These are phyloP conservation scores for Nymphaea colorata DNA, from an alignment of 164 flowering plant species.

Conservation along the genomic window DNA sequence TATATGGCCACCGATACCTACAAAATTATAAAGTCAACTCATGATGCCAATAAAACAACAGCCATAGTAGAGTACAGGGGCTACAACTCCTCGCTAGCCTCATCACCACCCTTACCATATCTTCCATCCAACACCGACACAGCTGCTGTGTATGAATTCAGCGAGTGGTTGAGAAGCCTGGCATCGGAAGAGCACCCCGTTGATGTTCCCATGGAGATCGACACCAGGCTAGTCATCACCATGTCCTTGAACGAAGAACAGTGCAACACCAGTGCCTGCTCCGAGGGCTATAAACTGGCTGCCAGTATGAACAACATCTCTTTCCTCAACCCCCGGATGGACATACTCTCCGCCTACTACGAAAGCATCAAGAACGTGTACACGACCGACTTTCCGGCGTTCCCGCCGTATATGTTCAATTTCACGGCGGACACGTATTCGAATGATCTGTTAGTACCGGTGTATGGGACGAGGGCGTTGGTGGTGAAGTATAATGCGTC, in stretches of 20 bases:
- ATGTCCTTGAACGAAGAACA: slow-evolving; percentile 9
- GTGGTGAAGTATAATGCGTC: slow-evolving; percentile 5
- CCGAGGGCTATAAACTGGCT: slow-evolving; percentile 6
- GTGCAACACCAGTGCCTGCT: neutral
- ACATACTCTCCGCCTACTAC: slow-evolving; percentile 12
- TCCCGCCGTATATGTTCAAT: slow-evolving; percentile 3
- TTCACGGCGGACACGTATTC: slow-evolving; percentile 7
- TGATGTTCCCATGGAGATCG: slow-evolving; percentile 9
- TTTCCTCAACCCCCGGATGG: slow-evolving; percentile 7
- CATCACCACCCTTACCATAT: slow-evolving; percentile 2
- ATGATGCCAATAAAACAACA: slow-evolving; percentile 17
- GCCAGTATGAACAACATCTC: slow-evolving; percentile 17
- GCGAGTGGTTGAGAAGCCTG: slow-evolving; percentile 7
- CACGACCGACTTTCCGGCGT: slow-evolving; percentile 3
- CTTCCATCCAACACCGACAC: slow-evolving; percentile 10
- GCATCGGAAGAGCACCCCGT: slow-evolving; percentile 17
- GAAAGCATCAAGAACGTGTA: slow-evolving; percentile 3
- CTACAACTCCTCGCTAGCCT: neutral
- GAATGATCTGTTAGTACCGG: slow-evolving; percentile 3
- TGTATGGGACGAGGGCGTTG: slow-evolving; percentile 9
- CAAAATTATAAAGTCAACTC: neutral
- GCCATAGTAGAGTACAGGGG: slow-evolving; percentile 7
- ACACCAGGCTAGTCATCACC: slow-evolving; percentile 5
- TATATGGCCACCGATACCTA: slow-evolving; percentile 8
- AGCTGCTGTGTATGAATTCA: slow-evolving; percentile 9